Evolutionary conservation across 768 basidiomycete genomes (phyloP), one percentile per base, ranked within the genome.

Genomic region (Lentinula detonsa): DNA sequence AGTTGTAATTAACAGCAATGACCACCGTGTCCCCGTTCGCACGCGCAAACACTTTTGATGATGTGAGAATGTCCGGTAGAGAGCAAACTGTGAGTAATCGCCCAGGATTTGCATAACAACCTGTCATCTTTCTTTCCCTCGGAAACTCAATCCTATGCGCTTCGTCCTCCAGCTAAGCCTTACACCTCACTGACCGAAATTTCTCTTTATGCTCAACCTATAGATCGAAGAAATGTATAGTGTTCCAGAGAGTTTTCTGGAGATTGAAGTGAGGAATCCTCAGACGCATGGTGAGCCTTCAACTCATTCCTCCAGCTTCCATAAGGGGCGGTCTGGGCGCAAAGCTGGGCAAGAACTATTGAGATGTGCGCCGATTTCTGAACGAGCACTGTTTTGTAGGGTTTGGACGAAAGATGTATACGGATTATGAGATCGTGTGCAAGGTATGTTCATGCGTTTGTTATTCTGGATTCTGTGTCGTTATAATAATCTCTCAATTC

Each of bases 221-320:
- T 39, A 94, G 89, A 91, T 97, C 68, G 95, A 98, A 75, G 95
- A 98, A 77, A 96, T 97, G 94, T 99, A 98, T 71, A 91, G 90
- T 66, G 88, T 96, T 5, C 96, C 96, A 39, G 95, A 98, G 75
- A 94, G 91, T 69, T 97, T 96, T 72, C 78, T 98, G 51, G 96
- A 98, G 77, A 97, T 99, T 66, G 96, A 99, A 73, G 93, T 98
- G 6, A 81, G 91, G 67, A 97, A 96, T 71, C 95, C 96, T 6
- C 93, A 96, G 75, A 99, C 96, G 0, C 96, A 98, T 67, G 96
- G 95, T 93, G 66, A 66, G 83, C 64, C 40, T 31, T 43, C 49
- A 18, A 5, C 40, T 11, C 16, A 15, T 13, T 39, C 43, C 37
- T 31, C 16, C 6, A 65, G 50, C 63, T 61, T 31, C 34, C 52